Evolutionary conservation across 2,329 filamentous ascomycete genomes (phyloP).

Genomic region (Fusarium anguioides): DNA sequence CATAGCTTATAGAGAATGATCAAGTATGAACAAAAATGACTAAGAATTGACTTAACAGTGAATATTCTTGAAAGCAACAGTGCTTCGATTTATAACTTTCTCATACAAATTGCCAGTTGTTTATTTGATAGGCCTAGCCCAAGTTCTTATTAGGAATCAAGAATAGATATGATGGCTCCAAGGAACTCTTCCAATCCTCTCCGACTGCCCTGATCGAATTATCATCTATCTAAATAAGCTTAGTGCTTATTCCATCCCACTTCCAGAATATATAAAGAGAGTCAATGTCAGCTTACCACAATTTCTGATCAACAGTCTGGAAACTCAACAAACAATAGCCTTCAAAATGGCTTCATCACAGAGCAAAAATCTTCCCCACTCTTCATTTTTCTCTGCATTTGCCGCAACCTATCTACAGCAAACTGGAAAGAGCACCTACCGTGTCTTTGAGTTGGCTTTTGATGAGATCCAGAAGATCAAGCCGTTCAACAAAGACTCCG

Average conservation of each 20-base stretch:
- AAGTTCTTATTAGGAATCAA: too few species aligned
- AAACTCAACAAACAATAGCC: neutral
- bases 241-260: conserved; percentile 6
- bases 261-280: neutral
- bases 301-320: neutral
- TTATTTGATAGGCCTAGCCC: too few species aligned
- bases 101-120: too few species aligned
- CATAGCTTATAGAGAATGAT: too few species aligned
- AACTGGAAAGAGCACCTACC: conserved; percentile 46
- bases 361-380: conserved; percentile 23
- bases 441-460: conserved; percentile 34
- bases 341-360: conserved; percentile 18
- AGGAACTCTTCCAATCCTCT: too few species aligned
- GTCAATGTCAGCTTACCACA: neutral
- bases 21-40: too few species aligned
- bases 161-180: too few species aligned
- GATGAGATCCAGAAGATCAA: conserved; percentile 27
- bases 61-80: too few species aligned
- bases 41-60: too few species aligned
- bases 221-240: too few species aligned
- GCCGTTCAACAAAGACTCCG: conserved; percentile 39
- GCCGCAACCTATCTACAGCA: conserved; percentile 43
- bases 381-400: conserved; percentile 43
- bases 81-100: too few species aligned
- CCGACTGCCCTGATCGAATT: too few species aligned